phyloP scores from a whole-genome alignment of 805 yeast species.

The Starmerella potacharoeniae region DNA sequence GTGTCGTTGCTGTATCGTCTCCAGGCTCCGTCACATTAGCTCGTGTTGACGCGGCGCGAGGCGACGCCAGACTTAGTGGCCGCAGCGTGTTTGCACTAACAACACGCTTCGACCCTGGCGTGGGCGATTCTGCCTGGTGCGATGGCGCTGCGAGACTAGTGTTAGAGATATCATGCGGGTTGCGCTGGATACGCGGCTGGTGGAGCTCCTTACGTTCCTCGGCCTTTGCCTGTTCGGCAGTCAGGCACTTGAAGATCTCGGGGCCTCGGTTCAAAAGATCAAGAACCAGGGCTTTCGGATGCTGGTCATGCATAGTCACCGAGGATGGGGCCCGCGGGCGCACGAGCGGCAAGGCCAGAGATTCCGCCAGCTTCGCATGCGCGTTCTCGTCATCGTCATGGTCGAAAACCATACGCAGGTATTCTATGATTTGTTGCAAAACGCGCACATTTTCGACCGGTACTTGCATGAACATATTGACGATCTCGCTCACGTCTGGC shows the following conservation, averaged over 20 bases:
- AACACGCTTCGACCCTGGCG: not conserved
- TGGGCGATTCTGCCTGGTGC: not conserved
- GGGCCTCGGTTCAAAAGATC: constrained; percentile 22
- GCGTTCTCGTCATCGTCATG: not conserved
- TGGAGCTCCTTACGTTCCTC: not conserved
- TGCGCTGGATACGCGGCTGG: constrained; percentile 1
- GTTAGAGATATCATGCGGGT: not conserved
- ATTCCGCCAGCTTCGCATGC: constrained; percentile 12
- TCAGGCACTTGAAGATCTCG: constrained; percentile 20
- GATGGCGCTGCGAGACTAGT: not conserved
- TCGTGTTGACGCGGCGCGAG: not conserved
- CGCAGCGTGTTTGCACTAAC: constrained; percentile 1
- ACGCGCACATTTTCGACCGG: constrained; percentile 19
- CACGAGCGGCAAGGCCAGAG: constrained; percentile 23
- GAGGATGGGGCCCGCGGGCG: constrained; percentile 27
- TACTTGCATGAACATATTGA: constrained; percentile 20
- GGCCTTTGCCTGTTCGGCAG: constrained; percentile 9
- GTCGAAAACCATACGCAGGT: constrained; percentile 9
- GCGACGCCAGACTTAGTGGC: constrained; percentile 4
- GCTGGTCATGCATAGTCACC: constrained; percentile 24
- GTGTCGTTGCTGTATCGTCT: not conserved
- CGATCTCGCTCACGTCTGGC: constrained; percentile 15
- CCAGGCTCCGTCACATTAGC: not conserved
- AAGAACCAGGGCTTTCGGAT: constrained; percentile 23
- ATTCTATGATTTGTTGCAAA: constrained; percentile 18